phyloP scores from a whole-genome alignment of 495 filamentous ascomycete genomes.

The Neurospora sp. region DNA sequence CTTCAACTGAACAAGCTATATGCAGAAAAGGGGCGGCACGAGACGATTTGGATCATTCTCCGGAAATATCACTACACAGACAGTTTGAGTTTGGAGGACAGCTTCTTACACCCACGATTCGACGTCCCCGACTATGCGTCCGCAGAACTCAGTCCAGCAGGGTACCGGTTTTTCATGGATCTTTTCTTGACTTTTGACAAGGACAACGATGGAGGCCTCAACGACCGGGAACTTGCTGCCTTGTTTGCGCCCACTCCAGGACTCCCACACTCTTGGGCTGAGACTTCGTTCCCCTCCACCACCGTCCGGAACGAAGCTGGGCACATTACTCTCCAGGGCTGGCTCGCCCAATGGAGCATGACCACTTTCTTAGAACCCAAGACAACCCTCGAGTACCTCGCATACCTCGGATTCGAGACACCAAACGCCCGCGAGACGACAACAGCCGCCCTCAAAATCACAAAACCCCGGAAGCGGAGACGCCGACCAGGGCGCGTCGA shows the following conservation, averaged over 20 bases:
- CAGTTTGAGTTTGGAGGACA: conserved; percentile 79
- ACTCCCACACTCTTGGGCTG: conserved; percentile 73
- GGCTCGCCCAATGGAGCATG: conserved; percentile 99
- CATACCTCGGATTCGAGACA: conserved; percentile 84
- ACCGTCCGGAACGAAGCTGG: conserved; percentile 93
- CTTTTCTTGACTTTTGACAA: conserved; percentile 91
- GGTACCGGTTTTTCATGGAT: conserved; percentile 96
- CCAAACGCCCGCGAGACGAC: conserved; percentile 54
- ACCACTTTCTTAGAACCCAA: conserved; percentile 93
- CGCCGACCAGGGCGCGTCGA: conserved; percentile 75
- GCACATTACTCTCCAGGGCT: conserved; percentile 91
- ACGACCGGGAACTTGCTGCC: conserved; percentile 68
- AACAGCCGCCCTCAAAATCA: conserved; percentile 79
- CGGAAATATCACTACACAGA: conserved; percentile 96
- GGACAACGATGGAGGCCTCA: conserved; percentile 93
- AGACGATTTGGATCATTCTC: conserved; percentile 94
- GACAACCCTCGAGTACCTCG: conserved; percentile 88
- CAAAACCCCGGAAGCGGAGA: conserved; percentile 77
- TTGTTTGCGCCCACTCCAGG: conserved; percentile 93
- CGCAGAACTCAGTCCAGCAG: conserved; percentile 86
- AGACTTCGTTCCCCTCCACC: conserved; percentile 79
- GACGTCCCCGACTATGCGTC: conserved; percentile 86
- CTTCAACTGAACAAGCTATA: conserved; percentile 88
- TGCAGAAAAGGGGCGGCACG: conserved; percentile 94
- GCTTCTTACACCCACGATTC: conserved; percentile 85